A percentile compares a stretch with the other conserved stretches of the same genome.
Evolutionary conservation across 805 yeast species (phyloP).

Genomic region (Wickerhamiella allomyrinae): DNA sequence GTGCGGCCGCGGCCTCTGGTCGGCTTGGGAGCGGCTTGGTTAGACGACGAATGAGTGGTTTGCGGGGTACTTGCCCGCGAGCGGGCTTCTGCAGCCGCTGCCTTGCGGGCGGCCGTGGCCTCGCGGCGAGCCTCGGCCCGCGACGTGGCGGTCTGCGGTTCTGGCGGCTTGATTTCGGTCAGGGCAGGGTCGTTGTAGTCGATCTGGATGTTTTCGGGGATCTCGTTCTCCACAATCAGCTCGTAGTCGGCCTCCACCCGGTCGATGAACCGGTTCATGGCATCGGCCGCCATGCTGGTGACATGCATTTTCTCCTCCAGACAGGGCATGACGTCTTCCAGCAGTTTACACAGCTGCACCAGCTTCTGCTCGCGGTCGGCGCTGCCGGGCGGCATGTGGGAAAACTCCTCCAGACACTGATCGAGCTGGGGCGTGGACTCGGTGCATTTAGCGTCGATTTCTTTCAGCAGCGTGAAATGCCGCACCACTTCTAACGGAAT

Average conservation of each 20-base stretch:
- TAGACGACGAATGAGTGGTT: background rate
- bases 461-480: constrained; percentile 76
- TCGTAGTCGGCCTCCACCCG: constrained; percentile 74
- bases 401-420: constrained; percentile 36
- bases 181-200: constrained; percentile 78
- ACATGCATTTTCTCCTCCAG: constrained; percentile 96
- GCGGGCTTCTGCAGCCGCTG: constrained; percentile 25
- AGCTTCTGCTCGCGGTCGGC: constrained; percentile 22
- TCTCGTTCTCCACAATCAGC: constrained; percentile 56
- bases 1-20: constrained; percentile 9
- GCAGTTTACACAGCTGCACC: constrained; percentile 28
- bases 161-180: constrained; percentile 40
- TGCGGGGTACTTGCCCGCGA: constrained; percentile 6
- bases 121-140: constrained; percentile 80
- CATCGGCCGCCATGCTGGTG: constrained; percentile 77
- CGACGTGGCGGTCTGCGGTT: constrained; percentile 46
- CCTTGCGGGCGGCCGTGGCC: constrained; percentile 80
- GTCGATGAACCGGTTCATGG: constrained; percentile 48
- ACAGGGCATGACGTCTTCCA: constrained; percentile 72
- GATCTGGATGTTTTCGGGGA: constrained; percentile 59
- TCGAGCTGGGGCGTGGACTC: constrained; percentile 55
- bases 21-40: constrained; percentile 3
- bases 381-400: constrained; percentile 22
- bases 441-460: constrained; percentile 88
- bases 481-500: constrained; percentile 71